Conservation (phyloP, 352 stramenopile genomes). For the Phytopythium mirpurense region DNA sequence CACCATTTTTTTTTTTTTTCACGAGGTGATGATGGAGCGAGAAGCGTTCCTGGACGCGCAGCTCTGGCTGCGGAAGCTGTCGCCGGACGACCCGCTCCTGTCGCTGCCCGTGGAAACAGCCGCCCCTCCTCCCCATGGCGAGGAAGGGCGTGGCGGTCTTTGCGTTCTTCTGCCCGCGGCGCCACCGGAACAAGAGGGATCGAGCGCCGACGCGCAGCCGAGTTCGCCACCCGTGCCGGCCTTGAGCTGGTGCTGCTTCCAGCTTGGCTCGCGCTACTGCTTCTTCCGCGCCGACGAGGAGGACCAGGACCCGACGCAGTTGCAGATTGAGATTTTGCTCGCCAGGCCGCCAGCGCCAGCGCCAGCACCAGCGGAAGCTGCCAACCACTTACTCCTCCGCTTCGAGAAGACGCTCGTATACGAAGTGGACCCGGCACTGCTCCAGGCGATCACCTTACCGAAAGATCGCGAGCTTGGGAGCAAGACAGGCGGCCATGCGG, state of each 20-base stretch:
- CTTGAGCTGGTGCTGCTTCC: slow-evolving; percentile 26
- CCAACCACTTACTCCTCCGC: slow-evolving; percentile 12
- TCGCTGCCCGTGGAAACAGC: background rate
- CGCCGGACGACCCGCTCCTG: slow-evolving; percentile 6
- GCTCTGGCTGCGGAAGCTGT: slow-evolving; percentile 20
- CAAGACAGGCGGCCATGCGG: background rate
- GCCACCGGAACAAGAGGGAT: no score
- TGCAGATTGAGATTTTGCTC: slow-evolving; percentile 19
- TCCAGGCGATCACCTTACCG: background rate
- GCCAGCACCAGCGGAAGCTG: background rate
- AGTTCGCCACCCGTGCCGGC: background rate
- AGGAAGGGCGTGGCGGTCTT: no score
- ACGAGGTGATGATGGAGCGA: no score
- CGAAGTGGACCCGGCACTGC: slow-evolving; percentile 14
- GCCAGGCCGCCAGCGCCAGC: background rate
- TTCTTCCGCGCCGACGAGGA: slow-evolving; percentile 17
- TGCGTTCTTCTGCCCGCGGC: background rate
- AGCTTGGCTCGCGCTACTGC: slow-evolving; percentile 25
- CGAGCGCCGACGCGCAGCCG: slow-evolving; percentile 2
- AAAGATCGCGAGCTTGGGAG: background rate
- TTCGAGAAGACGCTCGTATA: slow-evolving; percentile 23
- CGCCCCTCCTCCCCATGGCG: background rate
- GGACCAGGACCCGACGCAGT: slow-evolving; percentile 26
- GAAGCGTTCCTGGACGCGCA: slow-evolving; percentile 16
- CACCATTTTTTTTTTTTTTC: no score